These are phyloP conservation scores for Trichoderma oligosporum DNA, from an alignment of 2,329 filamentous ascomycete species.

Conservation along the genomic window DNA sequence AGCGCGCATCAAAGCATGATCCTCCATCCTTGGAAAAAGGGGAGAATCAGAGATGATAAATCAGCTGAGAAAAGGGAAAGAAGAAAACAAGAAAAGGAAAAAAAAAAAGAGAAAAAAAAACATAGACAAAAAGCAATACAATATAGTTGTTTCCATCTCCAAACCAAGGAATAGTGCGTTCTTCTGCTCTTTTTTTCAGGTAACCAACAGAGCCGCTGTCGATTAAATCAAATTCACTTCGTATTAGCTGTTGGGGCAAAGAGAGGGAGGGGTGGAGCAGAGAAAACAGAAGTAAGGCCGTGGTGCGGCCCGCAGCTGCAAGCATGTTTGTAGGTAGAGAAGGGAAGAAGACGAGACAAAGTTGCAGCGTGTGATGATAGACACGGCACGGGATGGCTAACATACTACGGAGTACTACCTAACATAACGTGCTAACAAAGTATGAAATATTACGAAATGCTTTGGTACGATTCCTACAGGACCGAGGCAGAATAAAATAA, in stretches of 20 bases:
- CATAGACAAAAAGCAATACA: too few relatives aligned
- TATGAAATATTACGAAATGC: too few relatives aligned
- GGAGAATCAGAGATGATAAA: not conserved
- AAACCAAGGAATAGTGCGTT: too few relatives aligned
- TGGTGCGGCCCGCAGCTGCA: not conserved
- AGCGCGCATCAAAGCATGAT: slow-evolving; percentile 5
- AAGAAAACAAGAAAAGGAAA: not conserved
- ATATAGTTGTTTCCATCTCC: too few relatives aligned
- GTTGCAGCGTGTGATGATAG: slow-evolving; percentile 4
- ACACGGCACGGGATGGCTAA: slow-evolving; percentile 12
- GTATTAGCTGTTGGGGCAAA: slow-evolving; percentile 11
- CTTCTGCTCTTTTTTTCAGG: too few relatives aligned
- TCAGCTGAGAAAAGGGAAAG: not conserved
- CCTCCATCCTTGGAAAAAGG: not conserved
- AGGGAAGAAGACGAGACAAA: not conserved
- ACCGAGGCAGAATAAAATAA: too few relatives aligned
- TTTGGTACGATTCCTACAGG: too few relatives aligned
- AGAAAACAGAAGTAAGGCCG: not conserved
- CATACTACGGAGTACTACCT: too few relatives aligned
- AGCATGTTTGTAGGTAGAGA: not conserved
- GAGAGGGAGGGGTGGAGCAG: not conserved
- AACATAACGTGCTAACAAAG: too few relatives aligned
- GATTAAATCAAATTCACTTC: not conserved
- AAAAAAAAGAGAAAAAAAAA: not conserved
- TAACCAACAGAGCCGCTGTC: slow-evolving; percentile 9